Conservation (phyloP, 2,329 filamentous ascomycete species). For the Coniochaeta ligniaria region DNA sequence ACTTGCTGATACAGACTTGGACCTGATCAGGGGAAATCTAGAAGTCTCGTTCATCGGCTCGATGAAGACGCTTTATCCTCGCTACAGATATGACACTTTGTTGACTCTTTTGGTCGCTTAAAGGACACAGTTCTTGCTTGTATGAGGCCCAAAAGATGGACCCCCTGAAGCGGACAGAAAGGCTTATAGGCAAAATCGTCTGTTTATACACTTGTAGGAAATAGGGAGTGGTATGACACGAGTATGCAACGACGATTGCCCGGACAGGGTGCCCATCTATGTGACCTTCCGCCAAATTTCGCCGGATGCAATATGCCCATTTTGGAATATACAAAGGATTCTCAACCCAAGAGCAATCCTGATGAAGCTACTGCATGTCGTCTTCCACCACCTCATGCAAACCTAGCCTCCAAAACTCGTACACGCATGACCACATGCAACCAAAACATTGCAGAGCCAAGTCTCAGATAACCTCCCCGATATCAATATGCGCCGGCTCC, state of each 20-base stretch:
- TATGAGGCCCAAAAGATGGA: too few species aligned
- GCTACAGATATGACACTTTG: too few species aligned
- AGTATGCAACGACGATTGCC: not conserved
- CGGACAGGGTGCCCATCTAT: not conserved
- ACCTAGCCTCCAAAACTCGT: conserved; percentile 1
- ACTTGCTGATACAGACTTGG: too few species aligned
- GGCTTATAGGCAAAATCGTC: too few species aligned
- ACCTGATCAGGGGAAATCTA: too few species aligned
- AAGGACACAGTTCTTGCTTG: too few species aligned
- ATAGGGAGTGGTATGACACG: too few species aligned
- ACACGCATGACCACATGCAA: not conserved
- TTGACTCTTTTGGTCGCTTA: too few species aligned
- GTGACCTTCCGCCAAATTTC: not conserved
- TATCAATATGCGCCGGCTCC: conserved; percentile 62
- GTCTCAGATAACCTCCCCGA: conserved; percentile 62
- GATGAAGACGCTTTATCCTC: too few species aligned
- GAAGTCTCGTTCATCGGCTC: too few species aligned
- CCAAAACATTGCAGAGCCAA: not conserved
- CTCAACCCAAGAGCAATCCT: not conserved
- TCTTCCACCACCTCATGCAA: not conserved
- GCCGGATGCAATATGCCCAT: not conserved
- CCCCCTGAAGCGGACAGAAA: too few species aligned
- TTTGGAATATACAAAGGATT: not conserved
- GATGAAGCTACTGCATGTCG: not conserved
- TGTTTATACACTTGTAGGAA: too few species aligned